Base-by-base conservation (phyloP, 208 protist genomes). In the Leishmania mexicana region DNA sequence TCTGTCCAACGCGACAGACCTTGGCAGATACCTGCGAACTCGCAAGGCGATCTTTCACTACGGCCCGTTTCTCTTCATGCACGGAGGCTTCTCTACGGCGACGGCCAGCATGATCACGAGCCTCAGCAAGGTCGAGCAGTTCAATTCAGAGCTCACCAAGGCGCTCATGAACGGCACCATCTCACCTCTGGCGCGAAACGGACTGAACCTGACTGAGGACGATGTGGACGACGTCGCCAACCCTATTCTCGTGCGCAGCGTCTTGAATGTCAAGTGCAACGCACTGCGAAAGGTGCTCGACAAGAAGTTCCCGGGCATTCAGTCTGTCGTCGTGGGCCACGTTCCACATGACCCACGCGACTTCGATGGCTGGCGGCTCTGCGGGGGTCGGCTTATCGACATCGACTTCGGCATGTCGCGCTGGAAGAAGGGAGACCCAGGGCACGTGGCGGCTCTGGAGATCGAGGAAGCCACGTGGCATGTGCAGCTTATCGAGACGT, bases 361-460 rank as follows among this genome's bases (percentile, higher is more conserved):
- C 81, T 97, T 97, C 78, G 85, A 86, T 47, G 90, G 91, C 83
- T 97, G 93, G 92, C 83, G 90, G 40, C 84, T 96, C 21, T 98
- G 94, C 81, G 84, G 78, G 24, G 93, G 93, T 31, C 81, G 84
- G 11, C 87, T 98, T 35, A 92, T 96, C 74, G 93, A 93, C 76
- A 94, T 98, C 68, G 96, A 98, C 83, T 96, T 98, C 88, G 93
- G 93, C 67, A 83, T 98, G 75, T 97, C 93, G 75, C 89, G 93
- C 21, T 96, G 95, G 94, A 98, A 96, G 83, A 95, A 96, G 60
- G 95, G 94, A 28, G 90, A 96, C 83, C 93, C 92, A 21, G 95
- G 93, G 7, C 92, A 96, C 78, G 93, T 97, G 42, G 95, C 93
- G 19, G 95, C 93, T 42, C 87, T 98, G 0, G 91, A 96, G 85